A percentile compares a stretch with the other conserved stretches of the same genome.
Evolutionary conservation across 2,329 filamentous ascomycete species (phyloP).

Genomic region (Alternaria panax): DNA sequence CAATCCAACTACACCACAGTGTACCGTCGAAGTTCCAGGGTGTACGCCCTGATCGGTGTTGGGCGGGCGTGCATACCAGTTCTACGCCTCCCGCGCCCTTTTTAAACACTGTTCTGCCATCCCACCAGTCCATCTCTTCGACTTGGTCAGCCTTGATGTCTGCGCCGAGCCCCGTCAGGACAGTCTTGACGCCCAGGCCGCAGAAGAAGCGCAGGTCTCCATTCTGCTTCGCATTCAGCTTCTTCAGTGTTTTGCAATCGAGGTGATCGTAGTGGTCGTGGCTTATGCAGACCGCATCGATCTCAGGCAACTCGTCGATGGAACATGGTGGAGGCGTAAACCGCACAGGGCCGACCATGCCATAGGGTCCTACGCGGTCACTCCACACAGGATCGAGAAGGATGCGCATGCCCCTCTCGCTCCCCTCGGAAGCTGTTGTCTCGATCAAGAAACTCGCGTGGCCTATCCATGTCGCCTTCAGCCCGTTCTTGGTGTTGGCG

Average conservation of each 20-base stretch:
- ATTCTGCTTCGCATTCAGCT: constrained; percentile 50
- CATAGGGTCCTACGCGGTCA: constrained; percentile 57
- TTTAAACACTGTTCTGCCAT: constrained; percentile 49
- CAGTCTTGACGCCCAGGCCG: constrained; percentile 50
- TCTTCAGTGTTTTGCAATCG: constrained; percentile 55
- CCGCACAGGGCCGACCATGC: constrained; percentile 58
- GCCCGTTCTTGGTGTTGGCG: constrained; percentile 31
- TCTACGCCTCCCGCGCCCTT: constrained; percentile 48
- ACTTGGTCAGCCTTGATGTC: constrained; percentile 52
- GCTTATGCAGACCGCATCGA: constrained; percentile 61
- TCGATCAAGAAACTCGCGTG: constrained; percentile 61
- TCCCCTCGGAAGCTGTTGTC: constrained; percentile 41
- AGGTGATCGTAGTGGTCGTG: constrained; percentile 67
- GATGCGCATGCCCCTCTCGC: constrained; percentile 53
- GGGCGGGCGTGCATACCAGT: constrained; percentile 57
- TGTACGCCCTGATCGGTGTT: constrained; percentile 57
- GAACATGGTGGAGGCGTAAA: constrained; percentile 61
- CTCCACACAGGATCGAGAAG: constrained; percentile 64
- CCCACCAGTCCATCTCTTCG: constrained; percentile 61
- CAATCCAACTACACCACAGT: constrained; percentile 59
- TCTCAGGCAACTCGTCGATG: constrained; percentile 58
- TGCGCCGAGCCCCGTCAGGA: constrained; percentile 47
- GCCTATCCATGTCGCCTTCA: constrained; percentile 61
- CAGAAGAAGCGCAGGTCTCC: constrained; percentile 54
- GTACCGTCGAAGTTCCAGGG: constrained; percentile 51